Evolutionary conservation across 148 eudicot species (phyloP).

Genomic region (Suaeda aralocaspica): DNA sequence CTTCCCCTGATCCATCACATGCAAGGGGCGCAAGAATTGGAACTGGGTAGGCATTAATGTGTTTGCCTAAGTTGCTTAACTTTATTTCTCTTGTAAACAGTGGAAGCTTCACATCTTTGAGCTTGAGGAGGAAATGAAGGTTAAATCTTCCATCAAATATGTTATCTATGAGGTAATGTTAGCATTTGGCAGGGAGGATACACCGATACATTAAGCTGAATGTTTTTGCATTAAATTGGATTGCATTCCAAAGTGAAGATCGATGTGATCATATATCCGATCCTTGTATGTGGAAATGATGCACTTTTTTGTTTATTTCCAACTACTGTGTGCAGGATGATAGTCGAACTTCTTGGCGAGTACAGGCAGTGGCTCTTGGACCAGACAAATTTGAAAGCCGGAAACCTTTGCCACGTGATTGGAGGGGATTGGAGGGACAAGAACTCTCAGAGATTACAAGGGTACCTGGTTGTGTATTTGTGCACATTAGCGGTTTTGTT

Average conservation of each 20-base stretch:
- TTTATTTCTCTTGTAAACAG: conserved; percentile 17
- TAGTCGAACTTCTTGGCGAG: conserved; percentile 33
- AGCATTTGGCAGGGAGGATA: background rate
- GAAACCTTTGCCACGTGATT: conserved; percentile 27
- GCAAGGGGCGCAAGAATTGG: background rate
- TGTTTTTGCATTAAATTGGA: background rate
- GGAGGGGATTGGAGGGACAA: conserved; percentile 36
- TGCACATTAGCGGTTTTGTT: conserved; percentile 36
- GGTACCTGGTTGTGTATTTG: conserved; percentile 31
- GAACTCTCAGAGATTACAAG: conserved; percentile 29
- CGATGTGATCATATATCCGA: background rate
- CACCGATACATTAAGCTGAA: background rate
- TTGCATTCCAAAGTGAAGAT: background rate
- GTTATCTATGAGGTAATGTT: conserved; percentile 33
- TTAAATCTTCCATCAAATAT: conserved; percentile 29
- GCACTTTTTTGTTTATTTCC: background rate
- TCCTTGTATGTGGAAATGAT: background rate
- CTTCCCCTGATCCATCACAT: background rate
- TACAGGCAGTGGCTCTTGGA: conserved; percentile 36
- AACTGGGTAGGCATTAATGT: background rate
- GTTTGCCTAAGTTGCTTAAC: conserved; percentile 15
- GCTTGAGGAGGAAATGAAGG: conserved; percentile 33
- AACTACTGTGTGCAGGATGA: conserved; percentile 27
- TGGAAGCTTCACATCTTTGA: conserved; percentile 41
- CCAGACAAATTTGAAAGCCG: conserved; percentile 33